These are phyloP conservation scores for Dendrobium huoshanense DNA, from an alignment of 106 monocot genomes.

Conservation along the genomic window DNA sequence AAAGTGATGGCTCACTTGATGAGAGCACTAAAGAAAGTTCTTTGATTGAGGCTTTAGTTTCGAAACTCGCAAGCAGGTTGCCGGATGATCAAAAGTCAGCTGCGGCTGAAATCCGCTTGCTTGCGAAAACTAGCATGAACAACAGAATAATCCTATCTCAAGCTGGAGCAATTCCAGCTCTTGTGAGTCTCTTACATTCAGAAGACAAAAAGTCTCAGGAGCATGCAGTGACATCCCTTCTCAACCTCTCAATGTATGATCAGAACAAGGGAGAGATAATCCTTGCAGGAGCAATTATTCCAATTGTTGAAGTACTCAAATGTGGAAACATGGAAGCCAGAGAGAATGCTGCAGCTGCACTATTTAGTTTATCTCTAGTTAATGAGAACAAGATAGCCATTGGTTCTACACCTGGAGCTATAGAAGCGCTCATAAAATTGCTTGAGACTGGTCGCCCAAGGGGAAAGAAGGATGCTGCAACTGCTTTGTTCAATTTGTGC, in stretches of 20 bases:
- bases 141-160: neutral
- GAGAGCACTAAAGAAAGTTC: slow-evolving; percentile 25
- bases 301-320: neutral
- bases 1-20: slow-evolving; percentile 25
- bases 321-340: slow-evolving; percentile 4
- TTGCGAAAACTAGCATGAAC: neutral
- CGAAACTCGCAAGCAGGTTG: slow-evolving; percentile 30
- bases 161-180: slow-evolving; percentile 7
- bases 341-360: slow-evolving; percentile 7
- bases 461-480: slow-evolving; percentile 8
- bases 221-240: slow-evolving; percentile 6
- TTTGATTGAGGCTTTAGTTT: slow-evolving; percentile 34
- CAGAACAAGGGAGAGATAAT: neutral
- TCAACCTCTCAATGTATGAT: slow-evolving; percentile 4
- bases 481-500: slow-evolving; percentile 7
- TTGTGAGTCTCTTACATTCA: neutral
- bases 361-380: slow-evolving; percentile 2
- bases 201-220: neutral
- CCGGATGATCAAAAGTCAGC: slow-evolving; percentile 40
- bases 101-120: slow-evolving; percentile 51
- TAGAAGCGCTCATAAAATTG: neutral
- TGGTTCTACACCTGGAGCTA: slow-evolving; percentile 1
- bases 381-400: slow-evolving; percentile 7
- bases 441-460: neutral
- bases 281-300: neutral